Evolutionary conservation across 2,329 filamentous ascomycete genomes (phyloP).

Genomic region (Penicillium italicum): DNA sequence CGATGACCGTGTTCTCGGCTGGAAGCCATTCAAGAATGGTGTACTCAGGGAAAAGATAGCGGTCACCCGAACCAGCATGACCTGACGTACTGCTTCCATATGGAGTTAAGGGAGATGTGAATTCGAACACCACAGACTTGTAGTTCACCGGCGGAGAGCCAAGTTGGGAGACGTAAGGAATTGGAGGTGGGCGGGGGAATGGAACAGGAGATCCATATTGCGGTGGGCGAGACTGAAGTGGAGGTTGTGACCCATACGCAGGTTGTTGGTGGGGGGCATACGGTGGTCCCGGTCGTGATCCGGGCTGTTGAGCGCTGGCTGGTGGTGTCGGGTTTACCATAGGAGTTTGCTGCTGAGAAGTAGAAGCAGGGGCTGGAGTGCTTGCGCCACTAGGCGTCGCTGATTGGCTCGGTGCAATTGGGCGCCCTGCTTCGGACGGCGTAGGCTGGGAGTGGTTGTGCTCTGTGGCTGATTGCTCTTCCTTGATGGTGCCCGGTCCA

Average conservation of each 20-base stretch:
- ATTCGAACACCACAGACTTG: slow-evolving; percentile 49
- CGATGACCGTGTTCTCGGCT: slow-evolving; percentile 45
- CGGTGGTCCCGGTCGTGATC: slow-evolving; percentile 28
- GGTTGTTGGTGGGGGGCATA: slow-evolving; percentile 32
- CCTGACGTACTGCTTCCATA: slow-evolving; percentile 41
- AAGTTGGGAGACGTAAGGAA: slow-evolving; percentile 31
- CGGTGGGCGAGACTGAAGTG: slow-evolving; percentile 37
- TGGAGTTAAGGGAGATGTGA: slow-evolving; percentile 41
- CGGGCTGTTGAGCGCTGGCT: slow-evolving; percentile 18
- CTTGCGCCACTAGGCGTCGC: slow-evolving; percentile 5
- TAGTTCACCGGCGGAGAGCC: slow-evolving; percentile 40
- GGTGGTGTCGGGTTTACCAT: slow-evolving; percentile 24
- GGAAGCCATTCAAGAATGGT: slow-evolving; percentile 49
- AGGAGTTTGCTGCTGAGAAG: slow-evolving; percentile 22
- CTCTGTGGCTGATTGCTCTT: slow-evolving; percentile 23
- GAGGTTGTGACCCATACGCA: slow-evolving; percentile 30
- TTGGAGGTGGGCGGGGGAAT: slow-evolving; percentile 4
- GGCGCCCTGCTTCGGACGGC: slow-evolving; percentile 5
- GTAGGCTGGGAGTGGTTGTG: slow-evolving; percentile 9
- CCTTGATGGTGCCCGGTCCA: slow-evolving; percentile 25
- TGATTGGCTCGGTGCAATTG: slow-evolving; percentile 14
- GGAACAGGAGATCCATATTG: slow-evolving; percentile 31
- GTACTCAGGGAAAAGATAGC: slow-evolving; percentile 49
- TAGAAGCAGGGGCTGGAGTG: slow-evolving; percentile 11
- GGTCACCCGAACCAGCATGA: slow-evolving; percentile 44